Evolutionary conservation across 2,329 filamentous ascomycete species (phyloP).

Genomic region (Arachnopeziza araneosa): DNA sequence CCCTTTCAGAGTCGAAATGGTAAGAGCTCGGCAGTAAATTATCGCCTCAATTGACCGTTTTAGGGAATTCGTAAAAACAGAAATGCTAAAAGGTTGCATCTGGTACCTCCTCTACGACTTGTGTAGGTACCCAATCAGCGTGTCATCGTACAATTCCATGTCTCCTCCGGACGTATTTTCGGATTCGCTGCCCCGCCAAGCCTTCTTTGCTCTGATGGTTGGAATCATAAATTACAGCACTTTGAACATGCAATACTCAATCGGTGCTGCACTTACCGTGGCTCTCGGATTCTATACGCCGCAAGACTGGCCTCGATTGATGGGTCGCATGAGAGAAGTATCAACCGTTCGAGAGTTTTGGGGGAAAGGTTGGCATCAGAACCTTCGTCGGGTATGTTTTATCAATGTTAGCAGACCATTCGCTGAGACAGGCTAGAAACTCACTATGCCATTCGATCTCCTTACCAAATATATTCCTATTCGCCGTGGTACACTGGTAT

Average conservation of each 20-base stretch:
- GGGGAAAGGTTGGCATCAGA: constrained; percentile 17
- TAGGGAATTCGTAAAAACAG: constrained; percentile 5
- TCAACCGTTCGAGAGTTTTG: constrained; percentile 10
- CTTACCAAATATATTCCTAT: constrained; percentile 7
- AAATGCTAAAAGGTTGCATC: not conserved
- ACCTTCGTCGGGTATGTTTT: constrained; percentile 6
- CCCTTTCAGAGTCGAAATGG: constrained; percentile 1
- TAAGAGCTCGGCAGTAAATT: not conserved
- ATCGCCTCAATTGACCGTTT: not conserved
- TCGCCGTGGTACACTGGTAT: constrained; percentile 7
- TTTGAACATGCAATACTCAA: constrained; percentile 9
- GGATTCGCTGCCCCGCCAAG: constrained; percentile 1
- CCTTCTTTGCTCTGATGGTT: constrained; percentile 4
- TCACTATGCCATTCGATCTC: constrained; percentile 6
- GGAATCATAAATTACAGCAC: constrained; percentile 3
- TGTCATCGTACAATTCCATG: constrained; percentile 1
- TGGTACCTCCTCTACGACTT: constrained; percentile 11
- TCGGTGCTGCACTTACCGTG: constrained; percentile 2
- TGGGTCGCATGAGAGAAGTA: constrained; percentile 7
- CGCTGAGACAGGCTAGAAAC: constrained; percentile 4
- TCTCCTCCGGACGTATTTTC: constrained; percentile 5
- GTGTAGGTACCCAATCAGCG: constrained; percentile 1
- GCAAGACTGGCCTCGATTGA: constrained; percentile 12
- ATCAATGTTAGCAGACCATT: not conserved
- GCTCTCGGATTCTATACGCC: constrained; percentile 4